phyloP scores from a whole-genome alignment of 1,284 basidiomycete species.

The Hortiboletus rubellus region DNA sequence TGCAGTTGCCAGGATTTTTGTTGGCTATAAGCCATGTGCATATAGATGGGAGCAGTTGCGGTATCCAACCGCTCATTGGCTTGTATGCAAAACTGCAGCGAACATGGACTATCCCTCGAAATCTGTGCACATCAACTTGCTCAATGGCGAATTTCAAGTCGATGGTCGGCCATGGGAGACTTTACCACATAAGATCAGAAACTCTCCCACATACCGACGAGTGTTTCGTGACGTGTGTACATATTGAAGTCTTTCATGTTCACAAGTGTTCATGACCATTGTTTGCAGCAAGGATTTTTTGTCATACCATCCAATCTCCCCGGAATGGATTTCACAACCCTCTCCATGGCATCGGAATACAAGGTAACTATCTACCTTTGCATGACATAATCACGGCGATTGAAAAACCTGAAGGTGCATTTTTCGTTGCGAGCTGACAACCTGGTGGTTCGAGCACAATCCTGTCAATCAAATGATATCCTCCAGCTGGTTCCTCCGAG shows the following conservation, averaged over 20 bases:
- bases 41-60: background rate
- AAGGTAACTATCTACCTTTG: background rate
- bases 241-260: no score
- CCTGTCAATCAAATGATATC: background rate
- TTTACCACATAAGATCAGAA: background rate
- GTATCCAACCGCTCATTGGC: background rate
- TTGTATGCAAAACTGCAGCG: background rate
- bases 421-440: constrained; percentile 15
- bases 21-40: background rate
- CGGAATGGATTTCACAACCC: constrained; percentile 13
- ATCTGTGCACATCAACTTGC: background rate
- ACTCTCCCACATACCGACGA: background rate
- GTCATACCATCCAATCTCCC: background rate
- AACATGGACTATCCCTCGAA: background rate
- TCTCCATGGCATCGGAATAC: background rate
- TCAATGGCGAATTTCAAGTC: background rate
- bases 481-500: background rate
- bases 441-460: constrained; percentile 8
- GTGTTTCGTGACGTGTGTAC: background rate
- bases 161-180: background rate
- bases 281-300: constrained; percentile 24
- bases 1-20: background rate
- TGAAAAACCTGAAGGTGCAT: background rate
- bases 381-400: background rate
- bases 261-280: background rate